Evolutionary conservation across 202 grass and related monocot species (phyloP).

Genomic region (Eragrostis tef): DNA sequence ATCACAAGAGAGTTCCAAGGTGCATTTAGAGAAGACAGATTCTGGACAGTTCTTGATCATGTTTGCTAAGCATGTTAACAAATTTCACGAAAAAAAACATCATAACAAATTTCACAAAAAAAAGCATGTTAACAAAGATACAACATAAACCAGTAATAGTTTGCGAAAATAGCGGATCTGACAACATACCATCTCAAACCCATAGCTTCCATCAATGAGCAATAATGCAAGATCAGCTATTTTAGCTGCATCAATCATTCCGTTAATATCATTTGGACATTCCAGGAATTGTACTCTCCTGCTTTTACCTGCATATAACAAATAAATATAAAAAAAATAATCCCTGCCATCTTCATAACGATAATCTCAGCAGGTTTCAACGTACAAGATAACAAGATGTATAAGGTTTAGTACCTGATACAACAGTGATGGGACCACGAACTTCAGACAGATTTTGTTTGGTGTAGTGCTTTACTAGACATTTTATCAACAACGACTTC

Average conservation of each 20-base stretch:
- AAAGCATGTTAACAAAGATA: slow-evolving; percentile 20
- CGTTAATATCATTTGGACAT: slow-evolving; percentile 95
- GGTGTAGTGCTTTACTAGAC: slow-evolving; percentile 90
- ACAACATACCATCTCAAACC: slow-evolving; percentile 91
- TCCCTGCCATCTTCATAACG: slow-evolving; percentile 3
- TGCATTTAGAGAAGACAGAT: slow-evolving; percentile 23
- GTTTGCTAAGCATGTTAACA: slow-evolving; percentile 19
- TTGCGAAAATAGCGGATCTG: slow-evolving; percentile 38
- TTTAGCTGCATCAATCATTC: slow-evolving; percentile 99
- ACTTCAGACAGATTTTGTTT: slow-evolving; percentile 95
- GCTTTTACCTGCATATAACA: slow-evolving; percentile 69
- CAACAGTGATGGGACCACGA: slow-evolving; percentile 85
- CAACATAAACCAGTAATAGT: slow-evolving; percentile 37
- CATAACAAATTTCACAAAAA: no score
- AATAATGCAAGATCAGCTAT: slow-evolving; percentile 95
- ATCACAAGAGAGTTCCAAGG: background rate
- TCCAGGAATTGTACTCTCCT: slow-evolving; percentile 91
- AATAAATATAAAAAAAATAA: slow-evolving; percentile 24
- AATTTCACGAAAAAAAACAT: no score
- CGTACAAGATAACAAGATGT: background rate
- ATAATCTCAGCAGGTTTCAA: slow-evolving; percentile 16
- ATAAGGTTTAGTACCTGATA: slow-evolving; percentile 66
- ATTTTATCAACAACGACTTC: slow-evolving; percentile 95
- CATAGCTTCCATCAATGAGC: slow-evolving; percentile 95
- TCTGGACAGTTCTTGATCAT: background rate